Evolutionary conservation across 805 yeast genomes (phyloP).

Genomic region (Starmerella apis): DNA sequence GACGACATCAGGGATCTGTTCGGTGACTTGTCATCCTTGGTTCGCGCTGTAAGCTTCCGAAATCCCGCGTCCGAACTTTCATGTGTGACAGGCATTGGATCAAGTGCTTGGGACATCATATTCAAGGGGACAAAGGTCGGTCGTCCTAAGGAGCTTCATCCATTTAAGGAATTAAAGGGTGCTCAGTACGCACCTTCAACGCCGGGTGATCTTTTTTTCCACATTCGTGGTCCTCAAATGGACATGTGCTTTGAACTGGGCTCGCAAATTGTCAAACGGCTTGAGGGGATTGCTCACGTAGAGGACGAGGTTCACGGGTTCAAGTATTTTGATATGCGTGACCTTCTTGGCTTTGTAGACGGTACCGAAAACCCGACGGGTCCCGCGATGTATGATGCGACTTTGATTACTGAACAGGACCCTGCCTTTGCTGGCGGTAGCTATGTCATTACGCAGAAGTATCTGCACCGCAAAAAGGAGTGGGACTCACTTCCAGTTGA

Average conservation of each 20-base stretch:
- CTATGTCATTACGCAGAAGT: constrained; percentile 26
- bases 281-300: constrained; percentile 20
- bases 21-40: constrained; percentile 4
- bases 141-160: constrained; percentile 23
- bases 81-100: constrained; percentile 20
- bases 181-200: constrained; percentile 23
- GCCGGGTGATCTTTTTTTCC: constrained; percentile 26
- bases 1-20: constrained; percentile 11
- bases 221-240: constrained; percentile 22
- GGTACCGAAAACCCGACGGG: constrained; percentile 26
- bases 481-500: constrained; percentile 22
- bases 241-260: constrained; percentile 25
- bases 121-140: constrained; percentile 9
- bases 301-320: constrained; percentile 26
- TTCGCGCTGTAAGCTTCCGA: background rate
- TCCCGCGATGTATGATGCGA: constrained; percentile 9
- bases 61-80: constrained; percentile 1
- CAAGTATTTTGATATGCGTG: constrained; percentile 25
- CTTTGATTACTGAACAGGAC: constrained; percentile 18
- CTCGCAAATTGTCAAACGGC: constrained; percentile 11
- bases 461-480: constrained; percentile 22
- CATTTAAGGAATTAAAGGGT: constrained; percentile 23
- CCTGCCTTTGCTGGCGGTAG: constrained; percentile 20
- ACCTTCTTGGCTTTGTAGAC: constrained; percentile 26
- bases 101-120: constrained; percentile 19